Evolutionary conservation across 345 rosid genomes (phyloP).

Genomic region (Moringa oleifera): DNA sequence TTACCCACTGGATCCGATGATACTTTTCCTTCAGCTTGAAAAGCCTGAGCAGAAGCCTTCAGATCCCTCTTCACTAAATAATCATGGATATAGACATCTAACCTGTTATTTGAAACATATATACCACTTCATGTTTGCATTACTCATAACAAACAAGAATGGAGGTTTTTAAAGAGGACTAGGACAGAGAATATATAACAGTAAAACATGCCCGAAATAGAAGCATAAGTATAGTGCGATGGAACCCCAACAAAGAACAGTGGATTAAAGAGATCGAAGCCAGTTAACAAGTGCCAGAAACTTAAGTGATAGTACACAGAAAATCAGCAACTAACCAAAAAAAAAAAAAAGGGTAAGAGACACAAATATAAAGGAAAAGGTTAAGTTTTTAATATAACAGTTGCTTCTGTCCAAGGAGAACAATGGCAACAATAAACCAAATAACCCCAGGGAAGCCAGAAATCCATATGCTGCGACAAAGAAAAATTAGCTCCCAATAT

Average conservation of each 20-base stretch:
- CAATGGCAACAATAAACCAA: slow-evolving; percentile 8
- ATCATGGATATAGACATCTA: slow-evolving; percentile 97
- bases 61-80: slow-evolving; percentile 91
- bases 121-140: neutral
- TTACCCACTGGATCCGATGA: slow-evolving; percentile 97
- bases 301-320: neutral
- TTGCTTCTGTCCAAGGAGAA: neutral
- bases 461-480: neutral
- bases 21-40: slow-evolving; percentile 95
- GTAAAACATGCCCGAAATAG: neutral
- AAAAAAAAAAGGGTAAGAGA: neutral
- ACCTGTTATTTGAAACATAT: slow-evolving; percentile 39
- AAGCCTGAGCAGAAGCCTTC: slow-evolving; percentile 97
- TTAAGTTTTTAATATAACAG: neutral
- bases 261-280: neutral
- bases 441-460: slow-evolving; percentile 12
- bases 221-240: neutral
- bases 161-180: slow-evolving; percentile 2
- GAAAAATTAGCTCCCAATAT: neutral
- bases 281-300: neutral
- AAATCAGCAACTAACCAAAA: neutral
- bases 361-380: too few species aligned
- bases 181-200: neutral
- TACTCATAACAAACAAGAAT: neutral
- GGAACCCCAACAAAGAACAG: slow-evolving; percentile 4